Conservation (phyloP, 2,329 filamentous ascomycete species). For the Xylaria sp. region DNA sequence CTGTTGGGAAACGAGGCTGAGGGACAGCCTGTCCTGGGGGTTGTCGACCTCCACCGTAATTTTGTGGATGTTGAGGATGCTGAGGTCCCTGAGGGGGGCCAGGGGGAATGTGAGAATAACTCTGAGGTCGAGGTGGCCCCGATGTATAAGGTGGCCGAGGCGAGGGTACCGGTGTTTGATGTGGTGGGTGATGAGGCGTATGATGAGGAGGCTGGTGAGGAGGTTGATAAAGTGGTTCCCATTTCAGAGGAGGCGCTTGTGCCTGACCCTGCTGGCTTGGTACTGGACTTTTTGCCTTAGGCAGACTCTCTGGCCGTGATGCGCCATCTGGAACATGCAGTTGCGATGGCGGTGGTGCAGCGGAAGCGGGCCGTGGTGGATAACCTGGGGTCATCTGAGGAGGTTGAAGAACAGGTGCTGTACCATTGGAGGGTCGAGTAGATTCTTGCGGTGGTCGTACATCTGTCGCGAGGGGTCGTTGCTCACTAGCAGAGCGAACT, state of each 20-base stretch:
- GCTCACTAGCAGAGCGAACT: conserved; percentile 41
- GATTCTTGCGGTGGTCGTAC: conserved; percentile 42
- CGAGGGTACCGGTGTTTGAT: conserved; percentile 50
- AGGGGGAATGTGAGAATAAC: conserved; percentile 43
- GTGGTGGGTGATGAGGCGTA: conserved; percentile 44
- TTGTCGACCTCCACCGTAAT: conserved; percentile 42
- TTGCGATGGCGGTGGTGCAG: conserved; percentile 45
- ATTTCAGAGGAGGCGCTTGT: conserved; percentile 53
- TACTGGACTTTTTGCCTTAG: conserved; percentile 49
- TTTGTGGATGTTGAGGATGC: conserved; percentile 44
- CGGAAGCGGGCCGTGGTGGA: conserved; percentile 45
- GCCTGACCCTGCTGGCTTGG: conserved; percentile 46
- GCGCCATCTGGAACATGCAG: conserved; percentile 47
- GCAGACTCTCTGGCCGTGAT: conserved; percentile 51
- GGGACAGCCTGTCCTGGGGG: conserved; percentile 42
- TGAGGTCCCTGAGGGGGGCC: conserved; percentile 42
- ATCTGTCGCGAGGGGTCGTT: conserved; percentile 44
- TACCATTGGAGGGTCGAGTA: conserved; percentile 38
- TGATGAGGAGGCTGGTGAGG: conserved; percentile 47
- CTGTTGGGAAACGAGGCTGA: conserved; percentile 53
- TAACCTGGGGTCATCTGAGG: conserved; percentile 53
- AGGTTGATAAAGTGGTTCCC: conserved; percentile 56
- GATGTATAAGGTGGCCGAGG: conserved; percentile 47
- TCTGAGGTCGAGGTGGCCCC: conserved; percentile 45
- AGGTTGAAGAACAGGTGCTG: conserved; percentile 54